phyloP scores from a whole-genome alignment of 2,329 filamentous ascomycete genomes.

The Pseudogymnoascus sp. region DNA sequence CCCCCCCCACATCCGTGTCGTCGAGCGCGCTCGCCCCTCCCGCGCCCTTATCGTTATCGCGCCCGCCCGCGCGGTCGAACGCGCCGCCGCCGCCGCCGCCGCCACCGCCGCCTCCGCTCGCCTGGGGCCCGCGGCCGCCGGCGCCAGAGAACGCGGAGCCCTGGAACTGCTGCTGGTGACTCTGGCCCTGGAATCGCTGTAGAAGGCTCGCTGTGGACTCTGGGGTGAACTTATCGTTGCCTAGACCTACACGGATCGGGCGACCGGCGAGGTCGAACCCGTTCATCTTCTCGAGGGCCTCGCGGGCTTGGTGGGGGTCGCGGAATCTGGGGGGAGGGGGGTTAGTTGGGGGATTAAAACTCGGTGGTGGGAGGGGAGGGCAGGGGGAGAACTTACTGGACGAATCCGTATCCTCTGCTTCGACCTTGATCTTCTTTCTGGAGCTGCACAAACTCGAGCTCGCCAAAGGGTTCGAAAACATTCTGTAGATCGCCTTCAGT shows the following conservation, averaged over 20 bases:
- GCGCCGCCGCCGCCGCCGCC: conserved; percentile 52
- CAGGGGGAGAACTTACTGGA: conserved; percentile 63
- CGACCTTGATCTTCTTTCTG: conserved; percentile 91
- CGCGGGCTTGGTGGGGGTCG: conserved; percentile 82
- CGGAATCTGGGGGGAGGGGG: conserved; percentile 55
- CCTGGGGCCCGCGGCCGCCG: conserved; percentile 76
- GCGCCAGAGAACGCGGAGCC: conserved; percentile 87
- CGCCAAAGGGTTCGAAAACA: conserved; percentile 95
- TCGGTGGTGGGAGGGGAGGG: neutral
- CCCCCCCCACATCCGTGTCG: conserved; percentile 93
- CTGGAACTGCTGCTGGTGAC: conserved; percentile 63
- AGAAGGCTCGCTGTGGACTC: conserved; percentile 90
- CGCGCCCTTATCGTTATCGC: conserved; percentile 79
- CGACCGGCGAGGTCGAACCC: conserved; percentile 96
- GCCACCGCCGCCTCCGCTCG: conserved; percentile 56
- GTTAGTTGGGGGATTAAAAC: conserved; percentile 28
- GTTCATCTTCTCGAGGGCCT: conserved; percentile 98
- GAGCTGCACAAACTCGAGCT: conserved; percentile 93
- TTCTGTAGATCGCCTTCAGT: conserved; percentile 92
- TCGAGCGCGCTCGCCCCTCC: conserved; percentile 90
- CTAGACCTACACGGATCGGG: conserved; percentile 95
- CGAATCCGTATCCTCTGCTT: conserved; percentile 94
- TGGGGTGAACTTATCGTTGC: conserved; percentile 99
- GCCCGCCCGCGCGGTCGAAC: conserved; percentile 83
- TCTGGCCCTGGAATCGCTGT: conserved; percentile 82